Evolutionary conservation across 805 yeast genomes (phyloP).

Genomic region (Ogataea henricii): DNA sequence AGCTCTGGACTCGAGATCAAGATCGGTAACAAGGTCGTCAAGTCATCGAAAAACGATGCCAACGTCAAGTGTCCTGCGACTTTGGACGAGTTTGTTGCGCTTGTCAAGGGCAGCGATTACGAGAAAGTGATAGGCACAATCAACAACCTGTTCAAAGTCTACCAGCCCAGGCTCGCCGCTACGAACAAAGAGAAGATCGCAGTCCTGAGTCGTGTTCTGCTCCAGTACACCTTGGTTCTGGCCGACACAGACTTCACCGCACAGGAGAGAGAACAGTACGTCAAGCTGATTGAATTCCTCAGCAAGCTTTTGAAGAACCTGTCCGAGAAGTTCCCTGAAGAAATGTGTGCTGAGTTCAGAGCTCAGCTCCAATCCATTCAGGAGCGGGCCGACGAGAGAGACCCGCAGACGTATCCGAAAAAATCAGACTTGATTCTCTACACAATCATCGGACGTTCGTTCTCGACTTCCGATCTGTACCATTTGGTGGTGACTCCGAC

Average conservation of each 20-base stretch:
- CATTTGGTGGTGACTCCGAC: conserved; percentile 90
- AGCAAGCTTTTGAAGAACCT: conserved; percentile 53
- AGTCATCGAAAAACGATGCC: conserved; percentile 19
- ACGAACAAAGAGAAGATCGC: conserved; percentile 82
- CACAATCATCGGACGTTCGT: conserved; percentile 70
- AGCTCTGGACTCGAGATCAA: conserved; percentile 25
- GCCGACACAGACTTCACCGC: conserved; percentile 33
- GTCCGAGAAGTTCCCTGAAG: conserved; percentile 64
- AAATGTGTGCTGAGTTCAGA: conserved; percentile 64
- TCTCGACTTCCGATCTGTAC: conserved; percentile 94
- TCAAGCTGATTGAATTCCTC: conserved; percentile 38
- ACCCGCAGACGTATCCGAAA: conserved; percentile 35
- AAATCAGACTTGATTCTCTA: conserved; percentile 66
- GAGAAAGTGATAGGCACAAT: conserved; percentile 50
- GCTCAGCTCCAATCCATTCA: conserved; percentile 57
- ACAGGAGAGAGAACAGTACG: conserved; percentile 24
- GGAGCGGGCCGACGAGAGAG: conserved; percentile 44
- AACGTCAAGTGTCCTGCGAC: conserved; percentile 49
- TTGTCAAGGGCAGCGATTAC: conserved; percentile 37
- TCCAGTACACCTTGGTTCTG: conserved; percentile 60
- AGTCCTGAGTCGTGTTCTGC: conserved; percentile 58
- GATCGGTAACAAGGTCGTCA: conserved; percentile 36
- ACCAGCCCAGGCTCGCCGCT: conserved; percentile 75
- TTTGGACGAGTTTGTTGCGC: conserved; percentile 43
- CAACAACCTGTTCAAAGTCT: conserved; percentile 54